These are phyloP conservation scores for Heritiera fomes DNA, from an alignment of 345 rosid species.

Conservation along the genomic window DNA sequence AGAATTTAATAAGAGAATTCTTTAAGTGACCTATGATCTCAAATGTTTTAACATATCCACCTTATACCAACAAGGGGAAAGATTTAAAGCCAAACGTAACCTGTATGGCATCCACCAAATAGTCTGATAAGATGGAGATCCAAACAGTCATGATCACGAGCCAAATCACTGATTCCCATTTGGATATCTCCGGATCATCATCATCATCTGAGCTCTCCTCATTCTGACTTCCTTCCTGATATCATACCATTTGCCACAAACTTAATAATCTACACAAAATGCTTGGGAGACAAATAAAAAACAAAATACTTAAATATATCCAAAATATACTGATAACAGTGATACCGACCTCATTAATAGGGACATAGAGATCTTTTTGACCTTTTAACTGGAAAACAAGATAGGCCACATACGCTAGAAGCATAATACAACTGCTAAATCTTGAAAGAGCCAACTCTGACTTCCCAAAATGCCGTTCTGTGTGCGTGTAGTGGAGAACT, in stretches of 20 bases:
- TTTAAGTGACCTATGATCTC: neutral
- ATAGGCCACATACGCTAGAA: constrained; percentile 80
- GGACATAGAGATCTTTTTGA: constrained; percentile 49
- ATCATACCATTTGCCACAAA: constrained; percentile 30
- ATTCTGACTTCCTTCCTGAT: constrained; percentile 57
- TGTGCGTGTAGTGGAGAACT: constrained; percentile 84
- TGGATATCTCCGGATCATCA: constrained; percentile 78
- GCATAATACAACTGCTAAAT: constrained; percentile 95
- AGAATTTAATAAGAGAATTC: neutral
- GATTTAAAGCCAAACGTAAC: constrained; percentile 32
- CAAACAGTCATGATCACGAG: constrained; percentile 81
- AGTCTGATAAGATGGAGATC: constrained; percentile 86
- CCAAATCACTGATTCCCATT: constrained; percentile 86
- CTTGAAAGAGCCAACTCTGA: constrained; percentile 94
- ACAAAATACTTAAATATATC: constrained; percentile 4
- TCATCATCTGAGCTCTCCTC: constrained; percentile 37
- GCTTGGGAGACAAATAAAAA: neutral
- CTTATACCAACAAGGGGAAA: constrained; percentile 10
- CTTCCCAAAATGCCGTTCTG: constrained; percentile 82
- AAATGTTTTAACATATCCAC: neutral
- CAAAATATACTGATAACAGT: neutral
- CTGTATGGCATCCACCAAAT: constrained; percentile 86
- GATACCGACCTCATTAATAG: constrained; percentile 59
- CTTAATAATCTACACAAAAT: constrained; percentile 25
- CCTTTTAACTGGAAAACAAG: constrained; percentile 77